Evolutionary conservation across 352 stramenopile genomes (phyloP), one percentile per base, ranked within the genome.

Genomic region (Phytopythium mirpurense): DNA sequence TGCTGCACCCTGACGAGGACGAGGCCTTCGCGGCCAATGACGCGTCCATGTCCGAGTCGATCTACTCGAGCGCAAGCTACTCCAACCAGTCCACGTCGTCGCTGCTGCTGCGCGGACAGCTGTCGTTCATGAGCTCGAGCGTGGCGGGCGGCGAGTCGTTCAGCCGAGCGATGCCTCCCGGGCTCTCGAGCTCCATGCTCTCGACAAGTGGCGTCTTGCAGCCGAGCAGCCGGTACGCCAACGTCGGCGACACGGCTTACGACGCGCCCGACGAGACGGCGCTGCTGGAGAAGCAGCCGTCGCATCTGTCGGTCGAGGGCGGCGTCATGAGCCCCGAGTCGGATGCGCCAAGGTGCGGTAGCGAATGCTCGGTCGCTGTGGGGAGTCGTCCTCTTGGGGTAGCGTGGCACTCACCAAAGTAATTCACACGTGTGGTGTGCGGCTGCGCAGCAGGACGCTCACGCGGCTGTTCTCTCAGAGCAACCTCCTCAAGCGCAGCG

Each of bases 61-160:
- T 81, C 23, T 88, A 87, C 60, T 91, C 78, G n/a, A 82, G 72
- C 36, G 60, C 55, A 41, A 85, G 75, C 35, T 78, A 54, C 31
- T 65, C 64, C 0, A 59, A 70, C 34, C 62, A 78, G 31, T 80
- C 58, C 14, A 59, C 35, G 24, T 58, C 57, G 24, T 65, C 52
- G 9, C 38, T 59, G 53, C 49, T 48, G 37, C 21, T 57, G 15
- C 70, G 68, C 14, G 57, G 54, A 8, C 63, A 70, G 8, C n/a
- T 57, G 23, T 42, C 52, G 7, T 60, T 59, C 43, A 24, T 66
- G 16, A 63, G 49, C 31, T 35, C 38, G 41, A 57, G 40, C 24
- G 27, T 43, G 18, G 23, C 10, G 5, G 57, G 35, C 3, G 40
- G 40, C 27, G 56, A 68, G 5, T 63, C 52, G 8, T 50, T 21